Percentiles rank a stretch among this genome's conserved stretches.
These are phyloP conservation scores for Lepiota brunneoincarnata DNA, from an alignment of 768 basidiomycete species.

Conservation along the genomic window DNA sequence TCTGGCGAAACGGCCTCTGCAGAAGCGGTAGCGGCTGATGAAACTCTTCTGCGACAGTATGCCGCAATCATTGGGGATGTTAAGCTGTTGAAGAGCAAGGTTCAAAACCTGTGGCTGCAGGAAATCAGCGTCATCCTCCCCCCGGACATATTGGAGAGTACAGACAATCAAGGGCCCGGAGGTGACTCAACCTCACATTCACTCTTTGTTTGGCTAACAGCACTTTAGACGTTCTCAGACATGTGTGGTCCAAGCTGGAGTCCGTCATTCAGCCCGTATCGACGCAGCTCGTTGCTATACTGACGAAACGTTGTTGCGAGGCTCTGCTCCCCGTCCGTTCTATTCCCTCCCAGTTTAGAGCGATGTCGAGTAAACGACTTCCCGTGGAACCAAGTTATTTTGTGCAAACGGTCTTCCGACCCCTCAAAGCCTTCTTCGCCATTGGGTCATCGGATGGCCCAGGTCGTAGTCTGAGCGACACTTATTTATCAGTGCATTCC, in stretches of 20 bases:
- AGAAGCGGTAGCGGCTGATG: conserved; percentile 61
- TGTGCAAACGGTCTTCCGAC: conserved; percentile 74
- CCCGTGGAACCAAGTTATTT: conserved; percentile 87
- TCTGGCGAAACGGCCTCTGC: conserved; percentile 45
- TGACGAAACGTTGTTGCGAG: conserved; percentile 82
- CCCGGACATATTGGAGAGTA: conserved; percentile 31
- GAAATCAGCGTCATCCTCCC: conserved; percentile 65
- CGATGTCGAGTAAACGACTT: conserved; percentile 69
- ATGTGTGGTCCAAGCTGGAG: conserved; percentile 47
- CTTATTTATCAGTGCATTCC: conserved; percentile 47
- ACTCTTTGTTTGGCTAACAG: conserved; percentile 2
- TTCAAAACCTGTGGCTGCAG: conserved; percentile 62
- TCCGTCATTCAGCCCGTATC: conserved; percentile 57
- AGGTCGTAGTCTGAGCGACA: conserved; percentile 56
- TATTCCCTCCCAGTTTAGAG: conserved; percentile 88
- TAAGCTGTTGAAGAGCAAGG: conserved; percentile 48
- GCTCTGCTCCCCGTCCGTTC: conserved; percentile 81
- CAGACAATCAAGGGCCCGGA: conserved; percentile 37
- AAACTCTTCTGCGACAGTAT: conserved; percentile 61
- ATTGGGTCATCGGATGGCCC: conserved; percentile 54
- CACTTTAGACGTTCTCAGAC: conserved; percentile 50
- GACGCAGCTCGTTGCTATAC: conserved; percentile 62
- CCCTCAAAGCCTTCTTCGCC: conserved; percentile 73
- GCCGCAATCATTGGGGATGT: conserved; percentile 72
- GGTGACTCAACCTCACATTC: conserved; percentile 31